Conservation (phyloP, 2,329 filamentous ascomycete genomes). For the Beauveria sp. region DNA sequence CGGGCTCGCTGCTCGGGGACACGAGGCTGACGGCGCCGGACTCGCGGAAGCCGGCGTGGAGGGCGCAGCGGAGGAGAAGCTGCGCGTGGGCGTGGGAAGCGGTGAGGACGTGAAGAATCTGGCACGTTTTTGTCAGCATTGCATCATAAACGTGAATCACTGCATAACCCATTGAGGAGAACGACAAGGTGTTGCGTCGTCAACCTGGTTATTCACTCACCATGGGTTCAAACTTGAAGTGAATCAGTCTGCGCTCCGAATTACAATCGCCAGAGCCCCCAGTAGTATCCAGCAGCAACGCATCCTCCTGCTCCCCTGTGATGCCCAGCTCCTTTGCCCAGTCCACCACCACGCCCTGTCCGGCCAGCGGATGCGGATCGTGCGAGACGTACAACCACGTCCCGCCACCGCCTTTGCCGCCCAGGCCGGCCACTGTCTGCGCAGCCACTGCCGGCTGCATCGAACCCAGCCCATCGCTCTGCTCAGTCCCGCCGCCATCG, state of each 20-base stretch:
- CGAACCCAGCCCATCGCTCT: conserved; percentile 1
- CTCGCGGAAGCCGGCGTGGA: conserved; percentile 81
- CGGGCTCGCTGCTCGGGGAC: conserved; percentile 24
- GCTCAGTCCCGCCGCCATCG: conserved; percentile 9
- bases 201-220: conserved; percentile 40
- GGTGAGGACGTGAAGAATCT: conserved; percentile 86
- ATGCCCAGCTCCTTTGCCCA: conserved; percentile 25
- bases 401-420: conserved; percentile 79
- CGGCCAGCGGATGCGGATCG: conserved; percentile 47
- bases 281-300: conserved; percentile 15
- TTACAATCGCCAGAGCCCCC: conserved; percentile 15
- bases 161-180: no score
- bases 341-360: conserved; percentile 18
- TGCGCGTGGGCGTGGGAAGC: conserved; percentile 70
- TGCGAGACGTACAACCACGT: conserved; percentile 86
- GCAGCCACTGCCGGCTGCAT: background rate
- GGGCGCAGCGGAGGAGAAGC: conserved; percentile 63
- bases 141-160: no score
- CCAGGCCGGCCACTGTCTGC: conserved; percentile 50
- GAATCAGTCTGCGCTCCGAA: conserved; percentile 47
- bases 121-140: background rate
- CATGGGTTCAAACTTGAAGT: conserved; percentile 94
- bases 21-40: conserved; percentile 70
- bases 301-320: conserved; percentile 2
- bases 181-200: background rate